phyloP scores from a whole-genome alignment of 805 yeast genomes.

The Candida boidinii region DNA sequence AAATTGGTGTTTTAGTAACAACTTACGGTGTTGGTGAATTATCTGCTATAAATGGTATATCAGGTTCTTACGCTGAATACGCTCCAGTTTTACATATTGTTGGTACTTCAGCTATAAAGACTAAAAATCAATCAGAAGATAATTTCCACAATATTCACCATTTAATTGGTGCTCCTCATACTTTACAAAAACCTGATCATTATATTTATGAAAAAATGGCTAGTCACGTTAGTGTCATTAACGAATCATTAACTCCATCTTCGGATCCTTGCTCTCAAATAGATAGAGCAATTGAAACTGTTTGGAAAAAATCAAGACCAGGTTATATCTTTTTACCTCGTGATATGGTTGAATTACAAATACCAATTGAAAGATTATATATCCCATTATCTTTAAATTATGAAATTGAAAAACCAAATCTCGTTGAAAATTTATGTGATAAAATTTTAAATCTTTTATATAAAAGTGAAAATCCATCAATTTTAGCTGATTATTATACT shows the following conservation, averaged over 20 bases:
- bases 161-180: conserved; percentile 48
- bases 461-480: conserved; percentile 46
- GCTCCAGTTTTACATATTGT: conserved; percentile 79
- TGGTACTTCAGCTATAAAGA: conserved; percentile 53
- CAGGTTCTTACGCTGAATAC: conserved; percentile 78
- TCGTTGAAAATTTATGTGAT: too few relatives aligned
- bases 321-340: conserved; percentile 76
- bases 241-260: conserved; percentile 40
- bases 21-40: conserved; percentile 91
- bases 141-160: conserved; percentile 62
- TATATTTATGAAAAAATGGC: conserved; percentile 59
- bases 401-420: conserved; percentile 11
- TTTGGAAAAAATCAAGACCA: conserved; percentile 58
- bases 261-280: conserved; percentile 55
- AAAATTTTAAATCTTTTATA: conserved; percentile 44
- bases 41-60: conserved; percentile 72
- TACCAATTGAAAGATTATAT: too few relatives aligned
- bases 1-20: conserved; percentile 59
- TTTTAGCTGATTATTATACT: conserved; percentile 64
- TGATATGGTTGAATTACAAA: conserved; percentile 59
- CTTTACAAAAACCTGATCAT: conserved; percentile 54
- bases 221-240: conserved; percentile 43
- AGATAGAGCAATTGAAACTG: conserved; percentile 54
- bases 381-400: too few relatives aligned
- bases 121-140: conserved; percentile 19